Conservation (phyloP, 129 eudicot genomes). For the Arctium minus region DNA sequence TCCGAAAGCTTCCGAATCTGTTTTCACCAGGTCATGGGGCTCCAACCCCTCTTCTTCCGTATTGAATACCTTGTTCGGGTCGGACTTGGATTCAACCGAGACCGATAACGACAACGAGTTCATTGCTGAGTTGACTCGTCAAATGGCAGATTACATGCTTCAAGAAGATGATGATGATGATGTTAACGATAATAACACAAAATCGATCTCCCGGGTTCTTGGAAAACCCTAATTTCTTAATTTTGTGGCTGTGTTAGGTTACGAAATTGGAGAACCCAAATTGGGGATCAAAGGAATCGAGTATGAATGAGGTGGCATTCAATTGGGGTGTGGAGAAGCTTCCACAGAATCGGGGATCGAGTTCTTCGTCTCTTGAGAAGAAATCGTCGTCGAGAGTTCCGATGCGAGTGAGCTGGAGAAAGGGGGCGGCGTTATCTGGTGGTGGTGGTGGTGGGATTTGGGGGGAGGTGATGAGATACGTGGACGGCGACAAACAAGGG, state of each 20-base stretch:
- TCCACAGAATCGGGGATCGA: constrained; percentile 46
- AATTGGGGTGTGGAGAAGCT: constrained; percentile 9
- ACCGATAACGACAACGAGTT: constrained; percentile 43
- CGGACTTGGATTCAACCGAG: constrained; percentile 16
- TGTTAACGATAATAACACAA: neutral
- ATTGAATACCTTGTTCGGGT: constrained; percentile 1
- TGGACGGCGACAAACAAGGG: too few species aligned
- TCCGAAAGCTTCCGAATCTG: neutral
- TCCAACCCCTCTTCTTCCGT: constrained; percentile 18
- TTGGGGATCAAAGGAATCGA: constrained; percentile 35
- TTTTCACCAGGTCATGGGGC: constrained; percentile 11
- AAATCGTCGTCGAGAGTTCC: constrained; percentile 77
- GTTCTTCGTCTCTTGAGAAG: constrained; percentile 63
- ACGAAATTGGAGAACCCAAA: constrained; percentile 41
- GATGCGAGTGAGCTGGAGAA: constrained; percentile 70
- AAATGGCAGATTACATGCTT: constrained; percentile 74
- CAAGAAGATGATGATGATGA: constrained; percentile 43
- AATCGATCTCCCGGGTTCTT: constrained; percentile 7
- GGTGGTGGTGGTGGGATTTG: constrained; percentile 15
- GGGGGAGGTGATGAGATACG: constrained; percentile 22
- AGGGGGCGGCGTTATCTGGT: constrained; percentile 42
- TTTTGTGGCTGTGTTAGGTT: neutral
- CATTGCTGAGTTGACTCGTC: constrained; percentile 55
- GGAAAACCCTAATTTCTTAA: constrained; percentile 9
- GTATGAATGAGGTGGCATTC: constrained; percentile 35